Conservation (phyloP, 257 asterid species). For the Penstemon newberryi region DNA sequence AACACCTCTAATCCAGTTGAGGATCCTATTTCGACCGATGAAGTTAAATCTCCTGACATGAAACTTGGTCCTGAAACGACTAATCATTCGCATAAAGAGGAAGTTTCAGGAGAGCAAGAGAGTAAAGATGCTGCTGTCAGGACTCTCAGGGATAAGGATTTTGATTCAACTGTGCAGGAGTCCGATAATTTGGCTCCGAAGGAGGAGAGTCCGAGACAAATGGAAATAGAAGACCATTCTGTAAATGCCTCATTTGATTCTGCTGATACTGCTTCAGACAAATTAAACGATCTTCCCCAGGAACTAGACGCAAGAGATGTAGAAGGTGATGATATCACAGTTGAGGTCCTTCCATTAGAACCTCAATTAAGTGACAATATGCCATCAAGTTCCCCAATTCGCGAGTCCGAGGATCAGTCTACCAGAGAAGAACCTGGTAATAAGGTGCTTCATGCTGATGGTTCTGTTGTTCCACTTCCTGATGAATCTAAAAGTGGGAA, state of each 20-base stretch:
- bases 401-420: constrained; percentile 23
- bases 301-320: constrained; percentile 5
- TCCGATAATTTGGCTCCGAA: constrained; percentile 11
- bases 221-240: constrained; percentile 13
- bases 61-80: neutral
- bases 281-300: constrained; percentile 4
- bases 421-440: constrained; percentile 14
- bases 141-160: neutral
- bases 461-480: constrained; percentile 26
- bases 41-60: neutral
- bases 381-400: constrained; percentile 23
- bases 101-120: constrained; percentile 8
- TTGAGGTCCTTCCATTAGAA: constrained; percentile 6
- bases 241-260: constrained; percentile 16
- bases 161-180: constrained; percentile 22
- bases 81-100: neutral
- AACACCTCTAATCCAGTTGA: neutral
- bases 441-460: neutral
- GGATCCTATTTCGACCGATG: neutral
- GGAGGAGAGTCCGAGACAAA: constrained; percentile 15
- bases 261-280: constrained; percentile 20
- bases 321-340: constrained; percentile 22
- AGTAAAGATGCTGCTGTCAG: constrained; percentile 2
- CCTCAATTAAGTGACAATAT: constrained; percentile 10
- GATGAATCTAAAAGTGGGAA: constrained; percentile 14